phyloP scores from a whole-genome alignment of 306 rosid species.

The Rosa multiflora region DNA sequence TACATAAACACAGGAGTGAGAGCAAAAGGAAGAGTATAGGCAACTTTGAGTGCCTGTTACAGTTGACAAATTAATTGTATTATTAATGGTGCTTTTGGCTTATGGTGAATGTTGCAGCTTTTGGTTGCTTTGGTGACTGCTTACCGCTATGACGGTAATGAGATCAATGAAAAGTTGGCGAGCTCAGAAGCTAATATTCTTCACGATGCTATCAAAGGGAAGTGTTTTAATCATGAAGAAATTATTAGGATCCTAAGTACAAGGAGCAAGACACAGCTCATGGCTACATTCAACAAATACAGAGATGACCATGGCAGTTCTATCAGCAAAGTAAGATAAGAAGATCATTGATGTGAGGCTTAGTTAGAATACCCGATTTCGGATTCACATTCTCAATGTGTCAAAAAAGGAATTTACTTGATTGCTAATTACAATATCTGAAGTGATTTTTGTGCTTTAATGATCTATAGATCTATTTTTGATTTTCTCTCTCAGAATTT shows the following conservation, averaged over 20 bases:
- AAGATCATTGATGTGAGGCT: not conserved
- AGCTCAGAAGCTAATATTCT: slow-evolving; percentile 61
- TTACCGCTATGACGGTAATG: slow-evolving; percentile 34
- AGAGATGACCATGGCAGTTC: slow-evolving; percentile 63
- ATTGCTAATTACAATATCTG: not conserved
- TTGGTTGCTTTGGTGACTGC: slow-evolving; percentile 41
- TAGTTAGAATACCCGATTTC: too few relatives aligned
- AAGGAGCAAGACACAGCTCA: slow-evolving; percentile 72
- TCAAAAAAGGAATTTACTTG: not conserved
- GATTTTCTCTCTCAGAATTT: slow-evolving; percentile 35
- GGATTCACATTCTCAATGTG: not conserved
- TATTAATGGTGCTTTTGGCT: slow-evolving; percentile 2
- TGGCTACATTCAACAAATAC: slow-evolving; percentile 70
- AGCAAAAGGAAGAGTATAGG: too few relatives aligned
- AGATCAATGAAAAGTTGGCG: slow-evolving; percentile 31
- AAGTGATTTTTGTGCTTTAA: too few relatives aligned
- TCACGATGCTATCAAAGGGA: slow-evolving; percentile 67
- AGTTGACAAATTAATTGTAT: not conserved
- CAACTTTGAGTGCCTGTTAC: not conserved
- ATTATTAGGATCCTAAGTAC: slow-evolving; percentile 63
- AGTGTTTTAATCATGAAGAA: slow-evolving; percentile 55
- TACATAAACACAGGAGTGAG: too few relatives aligned
- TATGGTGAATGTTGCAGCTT: slow-evolving; percentile 44
- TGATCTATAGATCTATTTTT: not conserved
- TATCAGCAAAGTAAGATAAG: slow-evolving; percentile 50